Percentiles rank a stretch among this genome's conserved stretches.
phyloP scores from a whole-genome alignment of 768 basidiomycete species.

The Melanogaster broomeanus region DNA sequence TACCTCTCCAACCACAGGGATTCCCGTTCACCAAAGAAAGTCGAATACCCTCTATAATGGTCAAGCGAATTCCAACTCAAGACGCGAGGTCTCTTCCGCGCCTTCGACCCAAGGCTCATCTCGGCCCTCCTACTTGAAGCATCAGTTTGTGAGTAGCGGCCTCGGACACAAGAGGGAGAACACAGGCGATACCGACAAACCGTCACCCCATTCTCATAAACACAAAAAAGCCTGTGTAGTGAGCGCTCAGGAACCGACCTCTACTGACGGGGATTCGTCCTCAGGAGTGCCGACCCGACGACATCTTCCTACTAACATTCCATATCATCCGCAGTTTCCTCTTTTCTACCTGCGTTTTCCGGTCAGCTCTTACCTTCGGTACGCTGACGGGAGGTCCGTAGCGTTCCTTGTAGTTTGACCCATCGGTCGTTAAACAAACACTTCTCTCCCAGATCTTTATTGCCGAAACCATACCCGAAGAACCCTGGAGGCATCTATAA shows the following conservation, averaged over 20 bases:
- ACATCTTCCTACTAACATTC: slow-evolving; percentile 50
- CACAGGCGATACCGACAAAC: slow-evolving; percentile 10
- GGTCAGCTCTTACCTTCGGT: slow-evolving; percentile 54
- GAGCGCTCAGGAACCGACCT: background rate
- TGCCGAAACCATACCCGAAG: slow-evolving; percentile 17
- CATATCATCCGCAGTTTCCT: slow-evolving; percentile 50
- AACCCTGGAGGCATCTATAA: slow-evolving; percentile 53
- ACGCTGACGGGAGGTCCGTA: slow-evolving; percentile 41
- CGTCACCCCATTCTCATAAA: background rate
- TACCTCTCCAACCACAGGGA: slow-evolving; percentile 16
- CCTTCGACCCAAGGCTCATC: slow-evolving; percentile 5
- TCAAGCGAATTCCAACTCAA: background rate
- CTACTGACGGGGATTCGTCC: slow-evolving; percentile 1
- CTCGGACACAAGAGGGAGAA: slow-evolving; percentile 20
- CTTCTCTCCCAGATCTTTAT: slow-evolving; percentile 15
- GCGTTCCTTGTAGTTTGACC: slow-evolving; percentile 1
- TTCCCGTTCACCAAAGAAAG: background rate
- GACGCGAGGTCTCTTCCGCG: background rate
- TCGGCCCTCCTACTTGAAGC: slow-evolving; percentile 3
- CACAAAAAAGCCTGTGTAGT: slow-evolving; percentile 11
- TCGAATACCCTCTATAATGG: background rate
- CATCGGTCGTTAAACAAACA: background rate
- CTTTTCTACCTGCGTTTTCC: slow-evolving; percentile 75
- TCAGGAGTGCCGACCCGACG: slow-evolving; percentile 32
- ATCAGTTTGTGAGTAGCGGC: slow-evolving; percentile 18